A percentile compares a stretch with the other conserved stretches of the same genome.
phyloP scores from a whole-genome alignment of 2,329 filamentous ascomycete species.

The Dactylellina cionopaga region DNA sequence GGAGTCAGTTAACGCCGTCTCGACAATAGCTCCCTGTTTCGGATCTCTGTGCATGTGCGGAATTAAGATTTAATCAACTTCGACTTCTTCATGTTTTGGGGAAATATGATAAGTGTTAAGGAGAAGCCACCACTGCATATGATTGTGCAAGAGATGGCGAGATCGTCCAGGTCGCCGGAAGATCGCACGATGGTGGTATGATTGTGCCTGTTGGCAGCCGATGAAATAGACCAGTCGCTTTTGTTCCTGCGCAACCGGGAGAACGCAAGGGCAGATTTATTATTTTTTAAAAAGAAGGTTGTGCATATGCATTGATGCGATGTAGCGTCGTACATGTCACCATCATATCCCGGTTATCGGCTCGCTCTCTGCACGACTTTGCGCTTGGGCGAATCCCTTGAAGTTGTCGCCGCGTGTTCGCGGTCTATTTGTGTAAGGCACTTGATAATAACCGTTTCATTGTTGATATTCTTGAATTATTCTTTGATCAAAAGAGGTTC shows the following conservation, averaged over 20 bases:
- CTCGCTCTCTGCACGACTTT: conserved; percentile 5
- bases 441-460: too few relatives aligned
- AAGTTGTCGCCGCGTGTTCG: conserved; percentile 8
- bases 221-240: not conserved
- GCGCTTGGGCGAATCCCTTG: not conserved
- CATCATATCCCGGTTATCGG: conserved; percentile 41
- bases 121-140: too few relatives aligned
- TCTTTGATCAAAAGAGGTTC: too few relatives aligned
- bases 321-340: conserved; percentile 33
- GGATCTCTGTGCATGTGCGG: not conserved
- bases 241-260: not conserved
- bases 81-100: too few relatives aligned
- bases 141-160: not conserved
- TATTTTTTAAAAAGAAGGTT: conserved; percentile 12
- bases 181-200: not conserved
- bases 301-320: conserved; percentile 45
- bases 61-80: not conserved
- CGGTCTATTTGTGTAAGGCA: not conserved
- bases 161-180: not conserved
- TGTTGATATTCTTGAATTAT: not conserved
- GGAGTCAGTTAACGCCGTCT: not conserved
- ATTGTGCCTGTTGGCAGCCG: not conserved
- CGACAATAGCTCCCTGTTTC: not conserved
- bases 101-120: too few relatives aligned
- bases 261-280: conserved; percentile 3